Evolutionary conservation across 1,284 basidiomycete species (phyloP).

Genomic region (Cystobasidium pallidum): DNA sequence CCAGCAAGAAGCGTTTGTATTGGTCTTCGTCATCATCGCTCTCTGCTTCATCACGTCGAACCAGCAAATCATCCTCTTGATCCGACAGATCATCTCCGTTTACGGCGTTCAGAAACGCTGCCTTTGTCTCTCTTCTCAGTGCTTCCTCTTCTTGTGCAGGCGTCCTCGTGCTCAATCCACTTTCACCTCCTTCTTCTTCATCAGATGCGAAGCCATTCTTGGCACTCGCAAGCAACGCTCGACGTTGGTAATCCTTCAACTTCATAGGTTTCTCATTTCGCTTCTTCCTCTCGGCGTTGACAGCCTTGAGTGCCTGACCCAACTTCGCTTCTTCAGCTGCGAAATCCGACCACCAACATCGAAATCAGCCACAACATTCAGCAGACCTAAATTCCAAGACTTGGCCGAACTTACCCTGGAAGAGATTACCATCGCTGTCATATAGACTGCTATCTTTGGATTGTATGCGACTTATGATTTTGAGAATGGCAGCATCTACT

Average conservation of each 20-base stretch:
- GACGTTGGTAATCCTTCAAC: slow-evolving; percentile 60
- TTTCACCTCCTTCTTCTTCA: slow-evolving; percentile 29
- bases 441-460: slow-evolving; percentile 83
- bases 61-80: slow-evolving; percentile 60
- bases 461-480: slow-evolving; percentile 84
- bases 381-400: background rate
- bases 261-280: slow-evolving; percentile 57
- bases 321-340: slow-evolving; percentile 54
- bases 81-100: slow-evolving; percentile 62
- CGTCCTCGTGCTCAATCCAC: slow-evolving; percentile 60
- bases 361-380: background rate
- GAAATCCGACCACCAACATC: background rate
- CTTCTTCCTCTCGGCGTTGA: slow-evolving; percentile 55
- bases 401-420: slow-evolving; percentile 24
- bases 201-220: slow-evolving; percentile 45
- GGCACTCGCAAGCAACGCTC: slow-evolving; percentile 55
- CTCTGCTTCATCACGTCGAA: slow-evolving; percentile 75
- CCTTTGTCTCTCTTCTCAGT: slow-evolving; percentile 79
- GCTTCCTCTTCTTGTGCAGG: slow-evolving; percentile 77
- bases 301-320: slow-evolving; percentile 53
- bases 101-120: slow-evolving; percentile 70
- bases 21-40: slow-evolving; percentile 72
- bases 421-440: slow-evolving; percentile 59
- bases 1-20: slow-evolving; percentile 76
- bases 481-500: slow-evolving; percentile 90